These are phyloP conservation scores for Dendrobium catenatum DNA, from an alignment of 106 monocot genomes.

Conservation along the genomic window DNA sequence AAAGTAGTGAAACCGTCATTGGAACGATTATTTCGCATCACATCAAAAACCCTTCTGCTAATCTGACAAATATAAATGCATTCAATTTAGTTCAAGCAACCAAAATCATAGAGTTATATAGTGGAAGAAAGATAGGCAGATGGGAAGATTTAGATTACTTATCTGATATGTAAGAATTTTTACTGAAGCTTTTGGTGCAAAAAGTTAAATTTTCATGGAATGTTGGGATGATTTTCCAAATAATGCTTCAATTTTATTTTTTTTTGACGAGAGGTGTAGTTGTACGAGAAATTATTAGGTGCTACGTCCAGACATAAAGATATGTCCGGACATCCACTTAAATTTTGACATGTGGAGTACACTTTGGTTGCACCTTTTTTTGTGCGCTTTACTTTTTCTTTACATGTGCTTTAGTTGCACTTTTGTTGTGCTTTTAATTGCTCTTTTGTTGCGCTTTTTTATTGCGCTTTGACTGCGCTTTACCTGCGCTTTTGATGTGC, in stretches of 20 bases:
- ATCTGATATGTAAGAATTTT: background rate
- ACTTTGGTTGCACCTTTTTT: too few relatives aligned
- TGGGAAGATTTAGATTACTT: background rate
- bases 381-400: too few relatives aligned
- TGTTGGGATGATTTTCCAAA: background rate
- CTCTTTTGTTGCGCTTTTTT: too few relatives aligned
- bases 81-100: background rate
- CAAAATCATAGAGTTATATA: background rate
- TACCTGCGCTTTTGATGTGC: too few relatives aligned
- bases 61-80: slow-evolving; percentile 41
- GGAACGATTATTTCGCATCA: slow-evolving; percentile 21
- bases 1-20: slow-evolving; percentile 1
- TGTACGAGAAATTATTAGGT: too few relatives aligned
- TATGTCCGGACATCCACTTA: too few relatives aligned
- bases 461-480: too few relatives aligned
- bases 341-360: too few relatives aligned
- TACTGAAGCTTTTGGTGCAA: background rate
- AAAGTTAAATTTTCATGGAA: background rate
- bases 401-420: too few relatives aligned
- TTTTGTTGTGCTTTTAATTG: too few relatives aligned
- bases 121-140: background rate
- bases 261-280: too few relatives aligned
- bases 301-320: too few relatives aligned
- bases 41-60: slow-evolving; percentile 79
- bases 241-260: background rate